Base-by-base conservation (phyloP, 1,284 basidiomycete species). In the Leccinum solheimii region DNA sequence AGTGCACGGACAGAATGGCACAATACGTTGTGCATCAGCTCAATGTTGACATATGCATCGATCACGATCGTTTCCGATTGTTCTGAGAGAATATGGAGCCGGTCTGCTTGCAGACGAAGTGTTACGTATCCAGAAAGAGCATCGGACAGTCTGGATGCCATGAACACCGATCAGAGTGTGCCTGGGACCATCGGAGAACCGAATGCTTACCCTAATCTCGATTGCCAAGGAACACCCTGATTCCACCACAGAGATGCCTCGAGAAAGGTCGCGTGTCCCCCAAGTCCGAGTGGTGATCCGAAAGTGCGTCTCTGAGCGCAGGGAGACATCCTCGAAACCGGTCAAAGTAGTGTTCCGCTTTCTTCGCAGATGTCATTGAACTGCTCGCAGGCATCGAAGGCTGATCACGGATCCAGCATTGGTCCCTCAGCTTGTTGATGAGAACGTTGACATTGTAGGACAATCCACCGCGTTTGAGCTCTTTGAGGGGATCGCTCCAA, bases 401-500 rank as follows among this genome's bases (percentile, higher is more conserved):
- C 65, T 90, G 89, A 69, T 89, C 83, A 69, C 88, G 78, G 45
- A 94, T 77, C 87, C 89, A 88, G 51, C 81, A 78, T n/a, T 79
- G 74, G 64, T 87, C 87, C 53, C 80, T 78, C 67, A 95, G 89
- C 55, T 79, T 83, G 11, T 78, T 78, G 6, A 94, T 30, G 27
- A 30, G 80, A 53, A 90, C 74, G 48, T 94, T 90, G 32, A 94
- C 79, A 61, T 86, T 90, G 26, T 81, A 77, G 0, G 92, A 82
- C 61, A 98, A 82, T 5, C 97, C 97, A 32, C 87, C 80, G 1
- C 85, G 84, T 70, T 93, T 93, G 45, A 98, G 80, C 70, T 96
- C 93, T 76, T 95, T 97, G 64, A 98, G 80, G 21, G 98, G 80
- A 72, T 98, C 95, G 30, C 90, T 87, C 86, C 91, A 96, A 1